phyloP scores from a whole-genome alignment of 768 basidiomycete genomes.

The Strobilomyces dryophilus region DNA sequence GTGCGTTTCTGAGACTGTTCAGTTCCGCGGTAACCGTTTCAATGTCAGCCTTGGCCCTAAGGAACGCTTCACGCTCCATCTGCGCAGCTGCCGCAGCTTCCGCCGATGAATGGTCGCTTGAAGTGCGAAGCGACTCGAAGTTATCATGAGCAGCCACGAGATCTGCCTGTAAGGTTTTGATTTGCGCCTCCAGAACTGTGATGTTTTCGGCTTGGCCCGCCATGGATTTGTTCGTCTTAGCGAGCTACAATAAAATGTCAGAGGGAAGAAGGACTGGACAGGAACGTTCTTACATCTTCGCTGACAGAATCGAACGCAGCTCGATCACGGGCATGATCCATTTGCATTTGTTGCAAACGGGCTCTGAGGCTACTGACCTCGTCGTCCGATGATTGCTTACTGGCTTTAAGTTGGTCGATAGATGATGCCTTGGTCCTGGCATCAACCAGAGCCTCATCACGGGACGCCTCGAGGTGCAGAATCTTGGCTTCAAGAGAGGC shows the following conservation, averaged over 20 bases:
- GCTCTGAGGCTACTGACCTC: slow-evolving; percentile 43
- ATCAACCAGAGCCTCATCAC: slow-evolving; percentile 45
- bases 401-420: slow-evolving; percentile 45
- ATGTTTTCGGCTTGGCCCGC: slow-evolving; percentile 44
- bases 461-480: slow-evolving; percentile 43
- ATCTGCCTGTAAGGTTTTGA: slow-evolving; percentile 48
- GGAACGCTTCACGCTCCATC: slow-evolving; percentile 58
- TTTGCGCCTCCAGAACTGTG: slow-evolving; percentile 45
- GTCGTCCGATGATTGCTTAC: slow-evolving; percentile 45
- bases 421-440: slow-evolving; percentile 42
- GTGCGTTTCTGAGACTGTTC: slow-evolving; percentile 46
- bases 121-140: slow-evolving; percentile 46
- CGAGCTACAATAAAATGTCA: slow-evolving; percentile 41
- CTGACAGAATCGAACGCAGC: slow-evolving; percentile 39
- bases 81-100: slow-evolving; percentile 49
- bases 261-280: not conserved
- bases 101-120: slow-evolving; percentile 40
- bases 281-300: slow-evolving; percentile 44
- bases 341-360: slow-evolving; percentile 36
- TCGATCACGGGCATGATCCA: slow-evolving; percentile 22
- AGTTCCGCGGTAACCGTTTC: slow-evolving; percentile 51
- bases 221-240: slow-evolving; percentile 39
- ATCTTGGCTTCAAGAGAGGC: slow-evolving; percentile 52
- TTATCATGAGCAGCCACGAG: slow-evolving; percentile 47
- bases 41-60: slow-evolving; percentile 61